These are phyloP conservation scores for Hymenoscyphus infarciens DNA, from an alignment of 2,329 filamentous ascomycete species.

Conservation along the genomic window DNA sequence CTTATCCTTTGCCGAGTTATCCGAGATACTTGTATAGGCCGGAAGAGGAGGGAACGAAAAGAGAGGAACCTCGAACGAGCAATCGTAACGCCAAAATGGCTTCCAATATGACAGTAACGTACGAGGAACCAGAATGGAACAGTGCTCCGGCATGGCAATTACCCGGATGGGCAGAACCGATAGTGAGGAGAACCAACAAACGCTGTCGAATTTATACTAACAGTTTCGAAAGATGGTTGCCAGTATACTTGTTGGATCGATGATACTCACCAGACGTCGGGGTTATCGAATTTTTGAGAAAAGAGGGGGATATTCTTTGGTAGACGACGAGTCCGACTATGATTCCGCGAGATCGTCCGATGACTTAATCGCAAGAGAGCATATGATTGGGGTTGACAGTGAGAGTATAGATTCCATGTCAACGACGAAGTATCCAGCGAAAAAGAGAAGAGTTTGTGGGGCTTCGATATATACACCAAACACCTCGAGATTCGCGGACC, in stretches of 20 bases:
- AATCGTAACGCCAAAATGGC: background rate
- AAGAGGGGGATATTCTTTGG: constrained; percentile 20
- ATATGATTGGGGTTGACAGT: constrained; percentile 25
- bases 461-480: constrained; percentile 51
- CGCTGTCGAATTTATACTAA: constrained; percentile 18
- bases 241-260: constrained; percentile 34
- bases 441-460: constrained; percentile 50
- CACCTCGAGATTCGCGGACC: constrained; percentile 55
- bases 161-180: constrained; percentile 35
- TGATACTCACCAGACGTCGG: constrained; percentile 32
- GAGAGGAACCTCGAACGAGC: background rate
- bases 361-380: constrained; percentile 29
- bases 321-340: constrained; percentile 28
- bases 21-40: background rate
- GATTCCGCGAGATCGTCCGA: constrained; percentile 32
- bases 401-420: constrained; percentile 26
- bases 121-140: constrained; percentile 34
- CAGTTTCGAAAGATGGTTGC: constrained; percentile 31
- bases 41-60: background rate
- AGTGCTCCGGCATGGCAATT: constrained; percentile 34
- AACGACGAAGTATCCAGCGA: constrained; percentile 40
- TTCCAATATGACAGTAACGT: constrained; percentile 26
- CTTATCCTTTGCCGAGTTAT: background rate
- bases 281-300: constrained; percentile 28
- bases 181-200: constrained; percentile 23